A percentile compares a stretch with the other conserved stretches of the same genome.
phyloP scores from a whole-genome alignment of 768 basidiomycete genomes.

The Suillus lakei region DNA sequence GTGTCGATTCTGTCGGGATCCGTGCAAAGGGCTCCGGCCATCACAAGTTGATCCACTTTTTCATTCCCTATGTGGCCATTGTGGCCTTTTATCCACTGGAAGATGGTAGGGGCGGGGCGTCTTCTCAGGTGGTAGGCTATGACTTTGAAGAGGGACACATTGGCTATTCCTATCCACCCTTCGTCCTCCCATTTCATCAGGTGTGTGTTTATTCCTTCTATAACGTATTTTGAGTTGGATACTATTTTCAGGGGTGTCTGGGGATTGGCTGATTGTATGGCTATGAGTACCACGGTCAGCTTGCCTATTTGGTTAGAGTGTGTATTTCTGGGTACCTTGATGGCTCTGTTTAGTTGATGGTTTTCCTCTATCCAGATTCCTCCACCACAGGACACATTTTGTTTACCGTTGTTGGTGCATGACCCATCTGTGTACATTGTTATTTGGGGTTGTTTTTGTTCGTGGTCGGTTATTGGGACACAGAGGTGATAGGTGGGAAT shows the following conservation, averaged over 20 bases:
- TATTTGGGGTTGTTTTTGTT: not conserved
- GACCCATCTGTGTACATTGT: slow-evolving; percentile 29
- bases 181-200: slow-evolving; percentile 28
- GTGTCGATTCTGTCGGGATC: slow-evolving; percentile 9
- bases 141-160: slow-evolving; percentile 16
- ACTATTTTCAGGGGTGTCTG: too few species aligned
- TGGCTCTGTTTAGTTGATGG: not conserved
- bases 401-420: slow-evolving; percentile 25
- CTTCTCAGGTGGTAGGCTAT: slow-evolving; percentile 14
- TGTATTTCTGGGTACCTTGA: not conserved
- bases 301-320: slow-evolving; percentile 22
- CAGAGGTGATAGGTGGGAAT: too few species aligned
- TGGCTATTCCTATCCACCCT: slow-evolving; percentile 28
- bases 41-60: slow-evolving; percentile 28
- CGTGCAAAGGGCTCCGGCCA: slow-evolving; percentile 15
- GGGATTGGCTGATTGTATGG: not conserved
- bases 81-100: slow-evolving; percentile 37
- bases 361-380: slow-evolving; percentile 11
- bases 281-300: slow-evolving; percentile 6
- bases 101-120: slow-evolving; percentile 21
- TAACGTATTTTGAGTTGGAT: too few species aligned
- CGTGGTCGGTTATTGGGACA: too few species aligned
- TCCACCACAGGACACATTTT: slow-evolving; percentile 22
- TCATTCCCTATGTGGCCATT: slow-evolving; percentile 26
- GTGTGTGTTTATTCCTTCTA: slow-evolving; percentile 17